These are phyloP conservation scores for Panicum hallii DNA, from an alignment of 202 grass and related monocot genomes.

Conservation along the genomic window DNA sequence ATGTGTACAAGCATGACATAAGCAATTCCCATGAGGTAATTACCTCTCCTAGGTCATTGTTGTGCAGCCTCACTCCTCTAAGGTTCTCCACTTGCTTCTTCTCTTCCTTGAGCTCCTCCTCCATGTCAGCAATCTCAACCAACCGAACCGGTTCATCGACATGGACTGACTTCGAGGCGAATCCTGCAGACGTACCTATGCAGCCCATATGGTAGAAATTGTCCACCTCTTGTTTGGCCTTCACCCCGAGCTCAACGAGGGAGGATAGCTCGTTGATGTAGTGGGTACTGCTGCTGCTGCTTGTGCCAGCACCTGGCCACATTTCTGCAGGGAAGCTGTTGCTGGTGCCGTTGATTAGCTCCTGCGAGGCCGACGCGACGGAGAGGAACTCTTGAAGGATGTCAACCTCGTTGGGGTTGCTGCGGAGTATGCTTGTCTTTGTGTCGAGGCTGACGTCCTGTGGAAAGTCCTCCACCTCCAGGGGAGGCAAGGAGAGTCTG, in stretches of 20 bases:
- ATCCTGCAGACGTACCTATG: slow-evolving; percentile 49
- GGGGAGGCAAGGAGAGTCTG: slow-evolving; percentile 74
- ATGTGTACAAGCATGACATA: not conserved
- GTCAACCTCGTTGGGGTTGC: slow-evolving; percentile 65
- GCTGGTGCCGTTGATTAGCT: slow-evolving; percentile 60
- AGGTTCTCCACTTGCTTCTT: slow-evolving; percentile 79
- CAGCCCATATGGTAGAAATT: slow-evolving; percentile 56
- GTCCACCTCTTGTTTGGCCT: slow-evolving; percentile 42
- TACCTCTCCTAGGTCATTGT: slow-evolving; percentile 87
- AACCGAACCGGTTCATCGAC: slow-evolving; percentile 47
- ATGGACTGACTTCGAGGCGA: slow-evolving; percentile 32
- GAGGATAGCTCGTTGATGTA: slow-evolving; percentile 58
- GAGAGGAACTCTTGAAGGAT: slow-evolving; percentile 91
- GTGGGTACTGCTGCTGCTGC: slow-evolving; percentile 33
- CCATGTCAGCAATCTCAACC: slow-evolving; percentile 76
- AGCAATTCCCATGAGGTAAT: slow-evolving; percentile 21
- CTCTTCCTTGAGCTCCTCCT: slow-evolving; percentile 71
- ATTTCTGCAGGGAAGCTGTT: slow-evolving; percentile 59
- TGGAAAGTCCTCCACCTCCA: slow-evolving; percentile 81
- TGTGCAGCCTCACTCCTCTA: slow-evolving; percentile 67
- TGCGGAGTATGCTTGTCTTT: slow-evolving; percentile 53
- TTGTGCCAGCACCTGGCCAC: slow-evolving; percentile 60
- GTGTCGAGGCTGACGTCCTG: slow-evolving; percentile 54
- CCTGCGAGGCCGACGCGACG: slow-evolving; percentile 72
- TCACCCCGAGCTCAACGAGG: slow-evolving; percentile 51